phyloP scores from a whole-genome alignment of 257 asterid species.

The Solanum arcanum region DNA sequence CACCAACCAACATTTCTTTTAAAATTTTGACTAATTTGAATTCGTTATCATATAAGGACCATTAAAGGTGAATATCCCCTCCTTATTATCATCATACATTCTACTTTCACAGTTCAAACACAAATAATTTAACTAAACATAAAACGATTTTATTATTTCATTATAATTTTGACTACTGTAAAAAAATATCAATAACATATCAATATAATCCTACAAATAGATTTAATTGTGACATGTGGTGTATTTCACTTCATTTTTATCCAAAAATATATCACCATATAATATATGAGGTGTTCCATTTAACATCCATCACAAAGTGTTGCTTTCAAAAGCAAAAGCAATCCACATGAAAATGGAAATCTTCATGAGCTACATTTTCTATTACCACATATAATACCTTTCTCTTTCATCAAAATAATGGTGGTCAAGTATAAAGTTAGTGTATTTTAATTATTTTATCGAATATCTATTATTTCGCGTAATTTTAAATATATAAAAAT shows the following conservation, averaged over 20 bases:
- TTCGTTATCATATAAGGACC: too few relatives aligned
- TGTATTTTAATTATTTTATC: neutral
- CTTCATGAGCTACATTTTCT: neutral
- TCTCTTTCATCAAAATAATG: neutral
- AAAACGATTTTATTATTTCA: neutral
- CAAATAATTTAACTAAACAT: too few relatives aligned
- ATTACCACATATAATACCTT: neutral
- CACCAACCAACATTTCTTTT: too few relatives aligned
- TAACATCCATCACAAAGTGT: neutral
- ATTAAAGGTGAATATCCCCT: too few relatives aligned
- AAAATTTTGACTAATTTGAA: too few relatives aligned
- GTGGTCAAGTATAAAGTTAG: neutral
- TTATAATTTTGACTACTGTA: neutral
- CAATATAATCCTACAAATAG: neutral
- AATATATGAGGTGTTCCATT: neutral
- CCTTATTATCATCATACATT: too few relatives aligned
- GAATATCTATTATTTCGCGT: neutral
- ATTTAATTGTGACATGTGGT: neutral
- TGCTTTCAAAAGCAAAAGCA: neutral
- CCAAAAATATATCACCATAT: neutral
- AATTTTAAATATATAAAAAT: neutral
- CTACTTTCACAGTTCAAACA: neutral
- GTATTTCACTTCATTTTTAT: neutral
- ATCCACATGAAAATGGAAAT: neutral
- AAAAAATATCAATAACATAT: neutral